phyloP scores from a whole-genome alignment of 129 eudicot genomes.

The Flaveria robusta region DNA sequence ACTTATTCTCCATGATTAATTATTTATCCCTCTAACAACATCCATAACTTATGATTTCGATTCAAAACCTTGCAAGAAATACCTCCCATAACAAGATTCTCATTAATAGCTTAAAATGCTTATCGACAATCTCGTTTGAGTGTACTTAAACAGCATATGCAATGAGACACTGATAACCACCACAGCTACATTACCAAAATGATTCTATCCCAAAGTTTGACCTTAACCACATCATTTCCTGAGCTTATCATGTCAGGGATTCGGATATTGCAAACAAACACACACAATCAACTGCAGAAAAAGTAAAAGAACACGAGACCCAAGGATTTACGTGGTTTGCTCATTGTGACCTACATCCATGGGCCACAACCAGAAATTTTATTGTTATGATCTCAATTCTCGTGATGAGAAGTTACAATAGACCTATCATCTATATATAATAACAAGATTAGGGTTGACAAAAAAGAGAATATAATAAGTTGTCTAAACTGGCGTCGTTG shows the following conservation, averaged over 20 bases:
- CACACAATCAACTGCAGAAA: no score
- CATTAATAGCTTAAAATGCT: not conserved
- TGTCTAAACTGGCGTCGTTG: no score
- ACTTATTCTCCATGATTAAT: not conserved
- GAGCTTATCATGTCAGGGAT: not conserved
- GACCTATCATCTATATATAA: no score
- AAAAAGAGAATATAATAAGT: no score
- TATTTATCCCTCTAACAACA: not conserved
- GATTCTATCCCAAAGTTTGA: not conserved
- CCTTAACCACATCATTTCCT: not conserved
- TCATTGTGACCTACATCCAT: no score
- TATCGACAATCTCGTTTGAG: not conserved
- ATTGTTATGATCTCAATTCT: no score
- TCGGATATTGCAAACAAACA: no score
- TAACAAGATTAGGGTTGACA: no score
- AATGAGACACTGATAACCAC: not conserved
- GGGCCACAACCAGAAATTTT: no score
- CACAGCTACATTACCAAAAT: slow-evolving; percentile 3
- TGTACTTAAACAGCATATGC: not conserved
- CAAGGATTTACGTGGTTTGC: no score
- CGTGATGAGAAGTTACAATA: no score
- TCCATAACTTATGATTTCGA: not conserved
- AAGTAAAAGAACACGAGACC: no score
- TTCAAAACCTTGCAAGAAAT: slow-evolving; percentile 1
- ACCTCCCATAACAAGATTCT: not conserved